Evolutionary conservation across 257 asterid genomes (phyloP), one percentile per base, ranked within the genome.

Genomic region (Nicotiana obtusifolia): DNA sequence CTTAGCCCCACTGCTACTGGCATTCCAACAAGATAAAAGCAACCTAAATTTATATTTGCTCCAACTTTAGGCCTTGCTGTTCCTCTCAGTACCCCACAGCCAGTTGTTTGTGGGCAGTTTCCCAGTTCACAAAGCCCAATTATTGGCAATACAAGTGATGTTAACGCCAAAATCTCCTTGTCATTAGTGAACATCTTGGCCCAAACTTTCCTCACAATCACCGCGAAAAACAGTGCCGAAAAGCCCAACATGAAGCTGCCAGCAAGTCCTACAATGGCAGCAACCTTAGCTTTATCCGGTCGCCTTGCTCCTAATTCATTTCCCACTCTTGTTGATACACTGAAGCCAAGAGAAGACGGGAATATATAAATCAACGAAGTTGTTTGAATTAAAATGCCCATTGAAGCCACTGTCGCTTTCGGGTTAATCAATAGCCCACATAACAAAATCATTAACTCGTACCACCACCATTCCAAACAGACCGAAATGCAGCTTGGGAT

Each of bases 401-500:
- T 94, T 0, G 98, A 92, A 0, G 97, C 97, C 10, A 94, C 97
- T 0, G 97, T 92, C 0, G 97, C 91, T 16, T 84, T 89, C 0
- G 98, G 97, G 79, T 81, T 92, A 1, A 84, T 1, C 57, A 94
- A 67, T 0, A 89, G 83, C 13, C 98, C 98, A 53, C 97, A 92
- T 0, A 94, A 86, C 76, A 94, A 26, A 16, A 91, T 91, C 98
- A 92, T 92, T 47, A 94, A 89, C 77, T 94, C 98, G 47, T 94
- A 94, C 98, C 98, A 94, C 98, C 98, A 94, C 98, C 98, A 94
- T 59, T 94, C 98, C 0, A 94, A 86, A 35, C 98, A 94, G 0
- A 94, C 97, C 0, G 97, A 92, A 82, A 94, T 79, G 89, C 98
- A 94, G 89, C 97, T 94, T 0, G 97, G 97, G 15, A 94, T 83